Evolutionary conservation across 768 basidiomycete species (phyloP), one percentile per base, ranked within the genome.

Genomic region (Amanita pallidorosea): DNA sequence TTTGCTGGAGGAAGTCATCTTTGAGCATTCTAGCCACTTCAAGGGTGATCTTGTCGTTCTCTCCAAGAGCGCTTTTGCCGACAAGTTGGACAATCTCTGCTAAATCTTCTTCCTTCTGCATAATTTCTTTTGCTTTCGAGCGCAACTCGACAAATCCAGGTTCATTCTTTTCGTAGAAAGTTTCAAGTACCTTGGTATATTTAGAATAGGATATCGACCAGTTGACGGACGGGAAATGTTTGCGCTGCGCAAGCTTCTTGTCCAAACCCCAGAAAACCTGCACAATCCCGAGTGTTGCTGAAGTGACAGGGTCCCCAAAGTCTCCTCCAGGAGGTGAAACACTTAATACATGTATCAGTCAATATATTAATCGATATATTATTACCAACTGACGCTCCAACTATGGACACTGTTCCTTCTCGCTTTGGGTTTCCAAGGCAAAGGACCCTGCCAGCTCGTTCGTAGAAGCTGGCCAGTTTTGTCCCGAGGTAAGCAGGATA

Each of bases 241-340:
- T 98, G 55, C 95, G 80, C 65, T 98, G 96, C 2, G 96, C 96
- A 53, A 98, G 82, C 65, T 95, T 93, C 82, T 99, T 99, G 71
- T 98, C 96, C 23, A 99, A 80, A 66, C 96, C 96, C 96, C 96
- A 99, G 80, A 99, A 99, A 57, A 98, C 96, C 62, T 98, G 96
- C 8, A 99, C 96, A 63, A 99, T 99, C 73, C 93, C 82, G 51
- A 99, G 86, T 3, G 96, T 99, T 33, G 96, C 90, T 41, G 93
- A 84, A 7, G 95, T 98, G 53, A 99, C 96, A 33, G 96, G 96
- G 67, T 99, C 96, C 9, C 96, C 96, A 70, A 97, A 97, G 63
- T 99, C 96, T 67, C 96, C 96, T 67, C 96, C 96, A 42, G 96
- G 96, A 52, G 96, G 96, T 3, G 94, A 97, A 15, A 99, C 96